A percentile compares a stretch with the other conserved stretches of the same genome.
phyloP scores from a whole-genome alignment of 139 green algal species.

The Chloropicon primus region DNA sequence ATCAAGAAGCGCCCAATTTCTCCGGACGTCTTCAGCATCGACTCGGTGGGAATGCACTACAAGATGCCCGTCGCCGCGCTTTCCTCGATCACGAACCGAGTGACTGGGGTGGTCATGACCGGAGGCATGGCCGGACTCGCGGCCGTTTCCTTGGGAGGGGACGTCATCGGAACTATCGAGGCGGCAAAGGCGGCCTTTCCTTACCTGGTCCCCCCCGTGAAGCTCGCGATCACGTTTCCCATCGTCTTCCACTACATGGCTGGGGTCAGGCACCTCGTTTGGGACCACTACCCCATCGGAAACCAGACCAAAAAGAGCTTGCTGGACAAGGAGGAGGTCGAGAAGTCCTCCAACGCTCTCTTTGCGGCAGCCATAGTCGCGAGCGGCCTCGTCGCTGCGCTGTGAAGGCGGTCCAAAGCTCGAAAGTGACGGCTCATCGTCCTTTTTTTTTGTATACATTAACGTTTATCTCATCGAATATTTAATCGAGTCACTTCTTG shows the following conservation, averaged over 20 bases:
- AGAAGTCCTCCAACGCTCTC: slow-evolving; percentile 11
- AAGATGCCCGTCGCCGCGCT: slow-evolving; percentile 73
- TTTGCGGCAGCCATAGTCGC: slow-evolving; percentile 8
- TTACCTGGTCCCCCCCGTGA: slow-evolving; percentile 47
- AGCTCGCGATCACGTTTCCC: slow-evolving; percentile 45
- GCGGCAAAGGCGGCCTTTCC: slow-evolving; percentile 35
- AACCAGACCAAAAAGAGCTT: slow-evolving; percentile 8
- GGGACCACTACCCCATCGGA: slow-evolving; percentile 3
- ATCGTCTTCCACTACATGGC: slow-evolving; percentile 85
- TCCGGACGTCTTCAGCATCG: slow-evolving; percentile 78
- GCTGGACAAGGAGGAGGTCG: slow-evolving; percentile 12
- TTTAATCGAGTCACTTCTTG: too few relatives aligned
- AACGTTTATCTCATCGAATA: too few relatives aligned
- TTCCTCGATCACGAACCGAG: slow-evolving; percentile 77
- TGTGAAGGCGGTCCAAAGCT: not conserved
- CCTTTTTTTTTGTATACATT: too few relatives aligned
- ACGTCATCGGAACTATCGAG: slow-evolving; percentile 42
- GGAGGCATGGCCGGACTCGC: slow-evolving; percentile 26
- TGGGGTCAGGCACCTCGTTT: slow-evolving; percentile 13
- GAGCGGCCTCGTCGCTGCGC: slow-evolving; percentile 1
- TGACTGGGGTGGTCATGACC: slow-evolving; percentile 52
- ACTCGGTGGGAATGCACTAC: slow-evolving; percentile 65
- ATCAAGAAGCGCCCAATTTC: slow-evolving; percentile 75
- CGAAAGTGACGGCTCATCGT: not conserved
- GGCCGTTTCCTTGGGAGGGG: slow-evolving; percentile 48